Base-by-base conservation (phyloP, 345 rosid species). In the Dipteronia sinensis region DNA sequence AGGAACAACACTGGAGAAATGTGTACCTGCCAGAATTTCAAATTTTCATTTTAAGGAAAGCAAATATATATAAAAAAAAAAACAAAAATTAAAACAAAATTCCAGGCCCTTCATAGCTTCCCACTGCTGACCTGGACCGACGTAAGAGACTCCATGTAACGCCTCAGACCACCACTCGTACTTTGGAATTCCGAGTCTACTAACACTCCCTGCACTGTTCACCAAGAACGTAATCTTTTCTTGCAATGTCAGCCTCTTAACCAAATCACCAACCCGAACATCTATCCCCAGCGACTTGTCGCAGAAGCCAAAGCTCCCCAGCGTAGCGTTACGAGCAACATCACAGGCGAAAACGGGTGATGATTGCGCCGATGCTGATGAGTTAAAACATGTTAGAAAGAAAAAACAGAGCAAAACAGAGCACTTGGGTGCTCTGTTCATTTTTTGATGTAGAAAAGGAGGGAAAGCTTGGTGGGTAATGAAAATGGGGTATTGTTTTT, bases 131-230 rank as follows among this genome's bases (percentile, higher is more conserved):
- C 38, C 38, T 0, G 90, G 94, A 7, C 99, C 99, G 16, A 86
- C 83, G 76, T 92, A 63, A n/a, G 98, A 94, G 49, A 94, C 97
- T 38, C 99, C 99, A 55, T 95, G 99, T 76, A 95, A 82, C 42
- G 98, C 99, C 88, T 95, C 99, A 0, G 97, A 92, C 99, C 98
- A 96, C 99, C 99, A 96, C 80, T 89, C 88, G 66, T 94, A 96
- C 64, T 77, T 83, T 1, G 99, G 99, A 51, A 94, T 89, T 58
- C 99, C 98, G 2, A 96, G 93, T 15, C 91, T 72, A 31, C 80
- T 78, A 76, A 96, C 97, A 34, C 87, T 89, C 22, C 85, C 87
- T 0, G 97, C 89, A 22, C 19, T 31, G 70, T 81, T 74, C 80
- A 86, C 90, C 79, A 94, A 67, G 82, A 88, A 89, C 4, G 80